Conservation (phyloP, 2,329 filamentous ascomycete species). For the Cryphonectria radicalis region DNA sequence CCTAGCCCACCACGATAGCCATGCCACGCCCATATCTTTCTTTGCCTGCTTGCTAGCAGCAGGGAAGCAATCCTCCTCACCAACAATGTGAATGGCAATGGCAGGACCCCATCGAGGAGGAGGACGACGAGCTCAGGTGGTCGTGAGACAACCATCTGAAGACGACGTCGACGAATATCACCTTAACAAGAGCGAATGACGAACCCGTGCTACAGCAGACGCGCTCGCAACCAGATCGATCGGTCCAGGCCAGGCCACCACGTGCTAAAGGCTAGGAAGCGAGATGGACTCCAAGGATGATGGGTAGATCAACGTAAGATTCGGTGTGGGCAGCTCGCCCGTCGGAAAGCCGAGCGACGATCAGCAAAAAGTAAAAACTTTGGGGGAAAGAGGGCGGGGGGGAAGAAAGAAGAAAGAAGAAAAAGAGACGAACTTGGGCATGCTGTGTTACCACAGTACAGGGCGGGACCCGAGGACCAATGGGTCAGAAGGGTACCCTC, state of each 20-base stretch:
- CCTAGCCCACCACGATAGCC: not conserved
- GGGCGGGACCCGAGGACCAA: not conserved
- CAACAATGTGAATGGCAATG: not conserved
- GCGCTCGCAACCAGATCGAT: not conserved
- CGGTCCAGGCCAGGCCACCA: not conserved
- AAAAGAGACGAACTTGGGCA: not conserved
- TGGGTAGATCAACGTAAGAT: not conserved
- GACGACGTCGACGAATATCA: no score
- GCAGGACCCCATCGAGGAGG: not conserved
- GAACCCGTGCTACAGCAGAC: not conserved
- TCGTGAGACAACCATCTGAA: not conserved
- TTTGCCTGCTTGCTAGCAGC: not conserved
- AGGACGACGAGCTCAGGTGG: not conserved
- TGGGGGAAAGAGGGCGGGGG: no score
- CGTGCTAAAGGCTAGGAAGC: not conserved
- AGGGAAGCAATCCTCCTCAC: not conserved
- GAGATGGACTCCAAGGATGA: not conserved
- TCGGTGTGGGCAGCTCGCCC: not conserved
- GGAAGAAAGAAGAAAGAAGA: not conserved
- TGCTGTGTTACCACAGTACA: not conserved
- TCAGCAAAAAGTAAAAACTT: not conserved
- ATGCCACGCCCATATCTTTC: not conserved
- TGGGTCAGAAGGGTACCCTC: not conserved
- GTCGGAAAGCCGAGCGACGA: not conserved
- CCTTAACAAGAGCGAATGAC: no score